phyloP scores from a whole-genome alignment of 75 land plant genomes.

The Selaginella tamariscina region DNA sequence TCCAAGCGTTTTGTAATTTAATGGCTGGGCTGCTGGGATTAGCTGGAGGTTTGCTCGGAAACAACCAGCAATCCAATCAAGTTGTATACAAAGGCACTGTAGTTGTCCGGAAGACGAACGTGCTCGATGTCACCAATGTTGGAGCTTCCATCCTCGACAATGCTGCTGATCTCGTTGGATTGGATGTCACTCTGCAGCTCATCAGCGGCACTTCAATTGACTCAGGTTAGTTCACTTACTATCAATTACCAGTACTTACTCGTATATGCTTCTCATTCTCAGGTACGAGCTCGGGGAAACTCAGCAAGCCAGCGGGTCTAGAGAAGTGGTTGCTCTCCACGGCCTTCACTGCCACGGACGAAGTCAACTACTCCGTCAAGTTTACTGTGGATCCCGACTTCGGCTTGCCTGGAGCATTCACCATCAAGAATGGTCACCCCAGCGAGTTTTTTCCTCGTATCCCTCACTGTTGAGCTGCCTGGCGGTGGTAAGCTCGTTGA shows the following conservation, averaged over 20 bases:
- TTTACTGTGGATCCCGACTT: neutral
- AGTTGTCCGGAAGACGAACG: too few relatives aligned
- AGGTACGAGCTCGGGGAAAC: neutral
- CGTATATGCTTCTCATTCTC: neutral
- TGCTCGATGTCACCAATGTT: too few relatives aligned
- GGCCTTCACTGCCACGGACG: neutral
- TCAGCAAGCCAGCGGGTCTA: neutral
- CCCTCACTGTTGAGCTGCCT: neutral
- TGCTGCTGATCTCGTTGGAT: too few relatives aligned
- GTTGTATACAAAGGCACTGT: too few relatives aligned
- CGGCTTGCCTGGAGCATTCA: conserved; percentile 10
- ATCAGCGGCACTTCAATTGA: neutral
- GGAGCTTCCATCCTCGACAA: too few relatives aligned
- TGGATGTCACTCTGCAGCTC: neutral
- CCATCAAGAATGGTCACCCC: conserved; percentile 1
- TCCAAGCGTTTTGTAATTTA: too few relatives aligned
- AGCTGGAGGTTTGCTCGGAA: too few relatives aligned
- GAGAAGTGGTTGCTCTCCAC: neutral
- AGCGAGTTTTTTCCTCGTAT: conserved; percentile 6
- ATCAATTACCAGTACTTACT: neutral
- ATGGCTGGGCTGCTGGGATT: too few relatives aligned
- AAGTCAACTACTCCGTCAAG: neutral
- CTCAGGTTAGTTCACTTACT: neutral
- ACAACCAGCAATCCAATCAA: too few relatives aligned
- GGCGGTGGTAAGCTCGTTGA: neutral